A percentile compares a stretch with the other conserved stretches of the same genome.
Conservation (phyloP, 495 filamentous ascomycete species). For the Geoglossum glabrum region DNA sequence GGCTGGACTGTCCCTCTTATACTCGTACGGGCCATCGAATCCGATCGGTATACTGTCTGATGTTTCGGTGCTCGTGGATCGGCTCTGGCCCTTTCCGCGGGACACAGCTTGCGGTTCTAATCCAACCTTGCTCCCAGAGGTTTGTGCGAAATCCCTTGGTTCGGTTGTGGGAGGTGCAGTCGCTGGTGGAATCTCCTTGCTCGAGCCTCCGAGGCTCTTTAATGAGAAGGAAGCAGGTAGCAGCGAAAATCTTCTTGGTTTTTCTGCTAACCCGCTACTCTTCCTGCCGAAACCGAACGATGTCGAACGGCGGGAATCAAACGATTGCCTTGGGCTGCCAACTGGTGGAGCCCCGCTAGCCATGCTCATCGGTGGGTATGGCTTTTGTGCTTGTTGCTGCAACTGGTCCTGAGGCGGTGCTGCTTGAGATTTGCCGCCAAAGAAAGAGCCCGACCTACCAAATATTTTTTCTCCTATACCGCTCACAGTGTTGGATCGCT, state of each 20-base stretch:
- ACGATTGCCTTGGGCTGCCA: conserved; percentile 46
- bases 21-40: conserved; percentile 15
- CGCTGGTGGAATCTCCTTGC: conserved; percentile 11
- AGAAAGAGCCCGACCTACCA: conserved; percentile 58
- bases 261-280: conserved; percentile 32
- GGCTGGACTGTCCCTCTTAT: conserved; percentile 6
- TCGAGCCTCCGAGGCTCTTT: conserved; percentile 20
- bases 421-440: conserved; percentile 27
- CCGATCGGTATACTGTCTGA: conserved; percentile 12
- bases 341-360: conserved; percentile 31
- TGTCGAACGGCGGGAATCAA: conserved; percentile 63
- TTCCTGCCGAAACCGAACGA: conserved; percentile 59
- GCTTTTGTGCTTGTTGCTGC: conserved; percentile 30
- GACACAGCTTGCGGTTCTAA: conserved; percentile 11
- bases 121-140: background rate
- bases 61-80: conserved; percentile 19
- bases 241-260: conserved; percentile 55
- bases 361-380: conserved; percentile 66
- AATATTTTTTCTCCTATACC: conserved; percentile 61
- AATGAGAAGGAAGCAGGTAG: conserved; percentile 56
- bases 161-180: conserved; percentile 9
- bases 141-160: background rate
- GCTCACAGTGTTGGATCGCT: conserved; percentile 74
- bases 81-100: conserved; percentile 15
- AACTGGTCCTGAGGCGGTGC: conserved; percentile 9